These are phyloP conservation scores for Cladobotryum protrusum DNA, from an alignment of 2,329 filamentous ascomycete species.

Conservation along the genomic window DNA sequence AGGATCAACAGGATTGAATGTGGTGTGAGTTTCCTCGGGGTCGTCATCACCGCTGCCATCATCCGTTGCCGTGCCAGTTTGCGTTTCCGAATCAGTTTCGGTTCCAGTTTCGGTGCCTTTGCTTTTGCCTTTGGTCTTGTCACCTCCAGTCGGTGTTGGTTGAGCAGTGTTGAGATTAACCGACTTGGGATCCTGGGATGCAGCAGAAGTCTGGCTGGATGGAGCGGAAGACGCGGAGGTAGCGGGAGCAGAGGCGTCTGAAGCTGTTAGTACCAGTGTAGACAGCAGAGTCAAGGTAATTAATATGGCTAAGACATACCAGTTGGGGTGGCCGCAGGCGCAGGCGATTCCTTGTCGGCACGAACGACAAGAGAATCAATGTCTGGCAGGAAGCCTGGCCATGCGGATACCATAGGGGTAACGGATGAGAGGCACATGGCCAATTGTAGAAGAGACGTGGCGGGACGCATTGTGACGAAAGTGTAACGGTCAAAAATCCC, in stretches of 20 bases:
- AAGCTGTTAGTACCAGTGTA: too few species aligned
- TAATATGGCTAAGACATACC: conserved; percentile 8
- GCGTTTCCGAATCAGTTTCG: too few species aligned
- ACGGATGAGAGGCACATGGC: conserved; percentile 46
- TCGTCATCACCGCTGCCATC: conserved; percentile 21
- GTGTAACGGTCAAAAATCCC: too few species aligned
- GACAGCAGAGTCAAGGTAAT: not conserved
- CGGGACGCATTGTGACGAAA: conserved; percentile 42
- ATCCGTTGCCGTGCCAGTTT: conserved; percentile 16
- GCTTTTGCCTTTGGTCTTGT: conserved; percentile 13
- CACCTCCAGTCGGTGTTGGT: conserved; percentile 13
- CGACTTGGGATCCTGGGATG: conserved; percentile 17
- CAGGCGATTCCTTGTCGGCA: conserved; percentile 30
- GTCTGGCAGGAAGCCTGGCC: conserved; percentile 51
- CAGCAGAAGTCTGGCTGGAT: not conserved
- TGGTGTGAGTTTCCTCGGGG: conserved; percentile 27
- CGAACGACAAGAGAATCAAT: conserved; percentile 48
- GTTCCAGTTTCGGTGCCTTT: conserved; percentile 8
- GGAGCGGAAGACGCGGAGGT: not conserved
- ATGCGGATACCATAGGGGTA: conserved; percentile 46
- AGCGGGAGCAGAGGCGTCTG: not conserved
- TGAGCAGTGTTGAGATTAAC: conserved; percentile 37
- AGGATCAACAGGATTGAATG: conserved; percentile 40
- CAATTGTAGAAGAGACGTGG: conserved; percentile 40
- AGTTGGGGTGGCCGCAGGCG: conserved; percentile 6